These are phyloP conservation scores for Falciphora oryzae DNA, from an alignment of 2,329 filamentous ascomycete genomes.

Conservation along the genomic window DNA sequence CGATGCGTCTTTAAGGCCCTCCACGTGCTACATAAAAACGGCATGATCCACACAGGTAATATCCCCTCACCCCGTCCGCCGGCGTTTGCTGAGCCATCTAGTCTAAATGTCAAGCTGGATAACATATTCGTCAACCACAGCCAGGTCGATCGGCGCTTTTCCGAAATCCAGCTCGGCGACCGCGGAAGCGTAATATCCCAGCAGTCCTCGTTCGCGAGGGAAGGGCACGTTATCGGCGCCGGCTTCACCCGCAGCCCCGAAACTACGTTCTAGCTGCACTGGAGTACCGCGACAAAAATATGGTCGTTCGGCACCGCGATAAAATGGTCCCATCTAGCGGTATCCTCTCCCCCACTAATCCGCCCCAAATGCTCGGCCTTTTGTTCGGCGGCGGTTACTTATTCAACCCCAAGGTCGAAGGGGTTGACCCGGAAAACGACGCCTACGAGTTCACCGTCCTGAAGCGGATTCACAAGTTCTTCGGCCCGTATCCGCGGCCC, in stretches of 20 bases:
- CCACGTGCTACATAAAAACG: constrained; percentile 18
- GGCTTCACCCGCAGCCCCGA: constrained; percentile 21
- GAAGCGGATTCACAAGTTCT: constrained; percentile 20
- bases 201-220: constrained; percentile 18
- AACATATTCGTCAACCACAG: constrained; percentile 22
- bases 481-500: constrained; percentile 18
- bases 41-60: constrained; percentile 21
- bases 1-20: constrained; percentile 19
- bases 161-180: constrained; percentile 22
- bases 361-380: constrained; percentile 18
- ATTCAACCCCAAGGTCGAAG: constrained; percentile 18
- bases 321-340: constrained; percentile 1
- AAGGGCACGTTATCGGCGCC: constrained; percentile 20
- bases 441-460: constrained; percentile 20
- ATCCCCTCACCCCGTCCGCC: constrained; percentile 2
- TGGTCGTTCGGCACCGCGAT: constrained; percentile 23
- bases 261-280: constrained; percentile 19
- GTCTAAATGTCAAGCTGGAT: constrained; percentile 22
- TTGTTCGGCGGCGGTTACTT: constrained; percentile 20
- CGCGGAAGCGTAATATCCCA: constrained; percentile 19
- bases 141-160: constrained; percentile 16
- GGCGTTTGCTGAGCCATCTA: no score
- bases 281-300: constrained; percentile 21
- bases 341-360: neutral
- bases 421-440: constrained; percentile 8